phyloP scores from a whole-genome alignment of 2,329 filamentous ascomycete genomes.

The Ceratocystis eucalypticola region DNA sequence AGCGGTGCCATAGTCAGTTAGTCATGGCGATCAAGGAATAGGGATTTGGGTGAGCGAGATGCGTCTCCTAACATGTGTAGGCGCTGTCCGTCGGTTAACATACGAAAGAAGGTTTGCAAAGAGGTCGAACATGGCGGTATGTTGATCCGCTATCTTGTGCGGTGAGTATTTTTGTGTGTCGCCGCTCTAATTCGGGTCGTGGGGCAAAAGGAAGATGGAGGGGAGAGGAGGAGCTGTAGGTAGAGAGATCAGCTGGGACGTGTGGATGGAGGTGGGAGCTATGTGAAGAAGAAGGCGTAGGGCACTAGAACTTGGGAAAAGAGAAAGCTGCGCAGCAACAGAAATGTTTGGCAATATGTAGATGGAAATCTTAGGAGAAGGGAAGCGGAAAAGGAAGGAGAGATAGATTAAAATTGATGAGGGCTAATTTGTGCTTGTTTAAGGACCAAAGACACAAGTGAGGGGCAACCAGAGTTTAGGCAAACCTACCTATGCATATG shows the following conservation, averaged over 20 bases:
- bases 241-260: not conserved
- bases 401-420: not conserved
- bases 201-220: not conserved
- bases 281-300: not conserved
- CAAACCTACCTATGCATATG: no score
- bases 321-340: no score
- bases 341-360: no score
- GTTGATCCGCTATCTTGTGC: not conserved
- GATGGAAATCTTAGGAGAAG: not conserved
- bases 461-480: not conserved
- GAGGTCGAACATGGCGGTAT: slow-evolving; percentile 56
- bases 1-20: not conserved
- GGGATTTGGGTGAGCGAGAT: slow-evolving; percentile 2
- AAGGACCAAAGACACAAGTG: not conserved
- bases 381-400: not conserved
- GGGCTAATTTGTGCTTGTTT: not conserved
- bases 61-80: slow-evolving; percentile 9
- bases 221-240: not conserved
- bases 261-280: not conserved
- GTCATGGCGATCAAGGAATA: not conserved
- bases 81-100: slow-evolving; percentile 28
- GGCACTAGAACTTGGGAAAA: no score
- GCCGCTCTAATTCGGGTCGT: not conserved
- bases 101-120: slow-evolving; percentile 67
- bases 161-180: slow-evolving; percentile 4